These are phyloP conservation scores for Trichomonas tenax DNA, from an alignment of 208 protist genomes.

Conservation along the genomic window DNA sequence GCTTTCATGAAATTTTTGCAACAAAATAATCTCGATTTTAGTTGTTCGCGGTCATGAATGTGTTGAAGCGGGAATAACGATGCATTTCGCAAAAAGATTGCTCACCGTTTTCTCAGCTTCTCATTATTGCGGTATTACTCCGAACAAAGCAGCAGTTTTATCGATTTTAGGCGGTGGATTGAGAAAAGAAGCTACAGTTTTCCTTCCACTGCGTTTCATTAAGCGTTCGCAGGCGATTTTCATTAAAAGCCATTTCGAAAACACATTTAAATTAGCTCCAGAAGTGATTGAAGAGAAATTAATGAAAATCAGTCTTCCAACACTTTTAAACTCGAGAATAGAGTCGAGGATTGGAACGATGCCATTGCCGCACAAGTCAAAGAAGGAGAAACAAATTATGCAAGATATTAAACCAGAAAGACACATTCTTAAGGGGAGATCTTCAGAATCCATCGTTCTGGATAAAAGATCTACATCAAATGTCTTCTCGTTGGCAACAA, in stretches of 20 bases:
- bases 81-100: background rate
- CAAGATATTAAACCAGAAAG: background rate
- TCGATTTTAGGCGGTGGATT: background rate
- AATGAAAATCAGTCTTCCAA: background rate
- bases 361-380: background rate
- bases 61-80: background rate
- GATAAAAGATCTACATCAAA: background rate
- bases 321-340: background rate
- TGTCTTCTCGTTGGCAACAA: too few species aligned
- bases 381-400: background rate
- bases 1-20: background rate
- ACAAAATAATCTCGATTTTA: background rate
- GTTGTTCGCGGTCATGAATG: background rate
- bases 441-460: background rate
- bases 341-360: background rate
- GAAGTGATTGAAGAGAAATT: background rate
- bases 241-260: background rate
- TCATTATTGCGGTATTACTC: background rate
- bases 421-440: background rate
- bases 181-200: background rate
- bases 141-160: background rate
- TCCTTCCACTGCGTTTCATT: background rate
- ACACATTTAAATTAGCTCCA: background rate
- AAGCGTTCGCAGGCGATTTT: background rate
- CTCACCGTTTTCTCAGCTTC: background rate